phyloP scores from a whole-genome alignment of 257 asterid genomes.

The Rhazya stricta region DNA sequence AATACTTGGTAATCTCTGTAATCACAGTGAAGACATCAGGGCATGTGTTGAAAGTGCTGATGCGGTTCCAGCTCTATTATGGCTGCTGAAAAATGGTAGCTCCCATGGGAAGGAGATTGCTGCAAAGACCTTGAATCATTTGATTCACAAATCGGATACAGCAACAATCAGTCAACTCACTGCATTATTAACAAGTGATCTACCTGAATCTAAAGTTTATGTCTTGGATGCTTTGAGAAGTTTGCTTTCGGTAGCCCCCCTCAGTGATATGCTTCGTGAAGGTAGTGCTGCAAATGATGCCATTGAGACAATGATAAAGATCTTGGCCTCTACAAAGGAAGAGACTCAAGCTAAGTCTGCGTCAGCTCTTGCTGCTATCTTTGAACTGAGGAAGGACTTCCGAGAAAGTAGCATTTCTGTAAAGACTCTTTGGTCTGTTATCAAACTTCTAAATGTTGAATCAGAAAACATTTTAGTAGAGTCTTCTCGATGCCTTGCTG shows the following conservation, averaged over 20 bases:
- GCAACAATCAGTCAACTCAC: constrained; percentile 98
- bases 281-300: constrained; percentile 99
- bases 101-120: constrained; percentile 95
- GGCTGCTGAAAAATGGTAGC: constrained; percentile 96
- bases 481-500: constrained; percentile 75
- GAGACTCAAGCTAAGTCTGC: constrained; percentile 96
- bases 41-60: constrained; percentile 99
- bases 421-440: constrained; percentile 54
- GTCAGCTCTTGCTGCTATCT: constrained; percentile 80
- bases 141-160: constrained; percentile 98
- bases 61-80: constrained; percentile 94
- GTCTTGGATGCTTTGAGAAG: constrained; percentile 89
- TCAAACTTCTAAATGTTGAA: constrained; percentile 67
- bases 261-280: constrained; percentile 78
- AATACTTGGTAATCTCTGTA: constrained; percentile 94
- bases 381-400: constrained; percentile 80
- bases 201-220: constrained; percentile 92
- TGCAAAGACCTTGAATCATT: constrained; percentile 90
- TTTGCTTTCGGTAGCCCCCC: constrained; percentile 83
- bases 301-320: constrained; percentile 83
- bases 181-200: constrained; percentile 80
- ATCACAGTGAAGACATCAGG: constrained; percentile 98
- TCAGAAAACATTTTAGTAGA: constrained; percentile 64
- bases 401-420: constrained; percentile 77
- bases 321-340: constrained; percentile 68